phyloP scores from a whole-genome alignment of 1,284 basidiomycete genomes.

The Pulveroboletus sp. region DNA sequence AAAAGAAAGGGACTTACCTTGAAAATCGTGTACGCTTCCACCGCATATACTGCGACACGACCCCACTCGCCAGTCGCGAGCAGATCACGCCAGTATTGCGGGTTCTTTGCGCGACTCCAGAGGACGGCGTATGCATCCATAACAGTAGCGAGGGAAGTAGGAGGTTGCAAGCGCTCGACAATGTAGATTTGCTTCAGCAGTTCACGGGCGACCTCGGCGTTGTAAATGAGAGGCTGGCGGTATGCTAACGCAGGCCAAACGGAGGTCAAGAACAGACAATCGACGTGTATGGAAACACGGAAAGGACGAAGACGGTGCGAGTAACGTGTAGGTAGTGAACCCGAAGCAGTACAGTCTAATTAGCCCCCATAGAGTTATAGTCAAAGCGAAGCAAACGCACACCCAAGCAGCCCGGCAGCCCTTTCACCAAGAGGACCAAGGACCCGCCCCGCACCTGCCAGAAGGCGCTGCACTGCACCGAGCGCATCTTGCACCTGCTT shows the following conservation, averaged over 20 bases:
- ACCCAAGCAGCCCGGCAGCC: slow-evolving; percentile 61
- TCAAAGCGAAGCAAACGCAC: slow-evolving; percentile 45
- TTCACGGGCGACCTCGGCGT: slow-evolving; percentile 82
- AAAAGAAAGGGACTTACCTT: slow-evolving; percentile 56
- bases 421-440: slow-evolving; percentile 63
- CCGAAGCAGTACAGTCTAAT: background rate
- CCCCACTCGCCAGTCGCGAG: slow-evolving; percentile 77
- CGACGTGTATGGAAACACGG: background rate
- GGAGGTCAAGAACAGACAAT: background rate
- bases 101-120: slow-evolving; percentile 66
- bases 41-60: slow-evolving; percentile 79
- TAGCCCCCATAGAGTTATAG: background rate
- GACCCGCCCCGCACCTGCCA: slow-evolving; percentile 53
- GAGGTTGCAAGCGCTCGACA: slow-evolving; percentile 85
- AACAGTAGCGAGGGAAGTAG: slow-evolving; percentile 65
- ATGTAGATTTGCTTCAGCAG: slow-evolving; percentile 90
- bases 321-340: background rate
- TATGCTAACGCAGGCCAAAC: slow-evolving; percentile 60
- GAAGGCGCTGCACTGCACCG: slow-evolving; percentile 57
- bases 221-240: slow-evolving; percentile 81
- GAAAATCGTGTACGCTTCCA: slow-evolving; percentile 89
- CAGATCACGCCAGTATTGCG: slow-evolving; percentile 67
- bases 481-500: slow-evolving; percentile 72
- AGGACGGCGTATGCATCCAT: slow-evolving; percentile 74
- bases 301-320: too few relatives aligned